Conservation (phyloP, 2,329 filamentous ascomycete genomes). For the Penicillium sp. region DNA sequence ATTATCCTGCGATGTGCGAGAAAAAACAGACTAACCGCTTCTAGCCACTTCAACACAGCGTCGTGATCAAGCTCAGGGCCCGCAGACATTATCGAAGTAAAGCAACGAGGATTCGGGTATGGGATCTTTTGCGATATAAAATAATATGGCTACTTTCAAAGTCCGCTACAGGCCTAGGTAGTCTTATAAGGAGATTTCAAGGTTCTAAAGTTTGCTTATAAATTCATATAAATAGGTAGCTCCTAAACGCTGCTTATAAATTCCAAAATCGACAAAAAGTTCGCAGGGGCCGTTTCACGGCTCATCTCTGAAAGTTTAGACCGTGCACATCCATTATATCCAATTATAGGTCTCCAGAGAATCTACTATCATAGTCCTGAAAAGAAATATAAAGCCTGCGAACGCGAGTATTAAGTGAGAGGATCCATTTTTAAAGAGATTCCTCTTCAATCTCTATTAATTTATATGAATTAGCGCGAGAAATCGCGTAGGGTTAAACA, state of each 20-base stretch:
- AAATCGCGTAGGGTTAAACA: too few species aligned
- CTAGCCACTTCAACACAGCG: neutral
- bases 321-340: too few species aligned
- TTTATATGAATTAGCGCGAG: too few species aligned
- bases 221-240: neutral
- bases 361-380: too few species aligned
- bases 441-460: too few species aligned
- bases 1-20: neutral
- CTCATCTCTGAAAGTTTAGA: too few species aligned
- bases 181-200: too few species aligned
- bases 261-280: neutral
- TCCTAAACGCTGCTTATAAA: neutral
- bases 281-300: too few species aligned
- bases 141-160: neutral
- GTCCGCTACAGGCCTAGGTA: neutral
- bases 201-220: neutral
- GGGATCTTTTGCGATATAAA: neutral
- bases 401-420: too few species aligned
- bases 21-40: neutral
- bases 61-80: neutral
- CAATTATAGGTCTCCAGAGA: too few species aligned
- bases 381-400: too few species aligned
- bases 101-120: neutral
- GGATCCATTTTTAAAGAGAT: too few species aligned
- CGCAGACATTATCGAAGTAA: neutral